Conservation (phyloP, 2,329 filamentous ascomycete genomes). For the Neonectria sp. region DNA sequence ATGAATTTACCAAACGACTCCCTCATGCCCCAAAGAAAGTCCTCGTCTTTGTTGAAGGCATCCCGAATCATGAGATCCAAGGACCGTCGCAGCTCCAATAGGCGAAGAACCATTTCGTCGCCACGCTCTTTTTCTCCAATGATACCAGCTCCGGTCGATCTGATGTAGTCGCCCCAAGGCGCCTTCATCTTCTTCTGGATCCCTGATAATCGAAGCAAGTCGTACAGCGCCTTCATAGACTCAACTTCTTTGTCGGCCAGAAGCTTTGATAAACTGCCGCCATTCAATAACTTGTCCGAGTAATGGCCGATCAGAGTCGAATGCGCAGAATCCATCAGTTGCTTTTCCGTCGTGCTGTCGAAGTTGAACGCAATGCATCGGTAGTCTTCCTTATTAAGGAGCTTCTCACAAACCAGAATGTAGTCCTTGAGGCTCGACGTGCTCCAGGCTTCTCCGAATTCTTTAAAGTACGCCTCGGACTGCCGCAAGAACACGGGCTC, state of each 20-base stretch:
- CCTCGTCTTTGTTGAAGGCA: slow-evolving; percentile 84
- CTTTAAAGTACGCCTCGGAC: slow-evolving; percentile 77
- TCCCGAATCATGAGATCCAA: slow-evolving; percentile 83
- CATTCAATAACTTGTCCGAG: slow-evolving; percentile 75
- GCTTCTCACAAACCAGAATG: slow-evolving; percentile 76
- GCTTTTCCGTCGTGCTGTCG: slow-evolving; percentile 85
- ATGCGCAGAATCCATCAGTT: slow-evolving; percentile 82
- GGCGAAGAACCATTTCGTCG: slow-evolving; percentile 87
- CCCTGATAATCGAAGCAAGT: slow-evolving; percentile 79
- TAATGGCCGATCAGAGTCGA: slow-evolving; percentile 79
- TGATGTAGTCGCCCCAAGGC: slow-evolving; percentile 86
- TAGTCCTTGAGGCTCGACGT: slow-evolving; percentile 79
- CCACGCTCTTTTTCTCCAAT: slow-evolving; percentile 85
- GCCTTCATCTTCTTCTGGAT: slow-evolving; percentile 79
- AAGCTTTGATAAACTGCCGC: slow-evolving; percentile 78
- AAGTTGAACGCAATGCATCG: slow-evolving; percentile 87
- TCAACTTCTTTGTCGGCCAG: slow-evolving; percentile 78
- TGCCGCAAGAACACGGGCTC: slow-evolving; percentile 80
- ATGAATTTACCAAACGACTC: slow-evolving; percentile 93
- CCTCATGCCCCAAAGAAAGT: slow-evolving; percentile 82
- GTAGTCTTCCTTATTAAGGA: slow-evolving; percentile 80
- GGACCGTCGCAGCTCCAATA: slow-evolving; percentile 85
- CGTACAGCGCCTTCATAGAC: slow-evolving; percentile 83
- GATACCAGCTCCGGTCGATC: slow-evolving; percentile 80
- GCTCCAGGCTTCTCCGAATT: slow-evolving; percentile 79